phyloP scores from a whole-genome alignment of 192 early-diverging fungal species.

The Rhizoclosmatium globosum region DNA sequence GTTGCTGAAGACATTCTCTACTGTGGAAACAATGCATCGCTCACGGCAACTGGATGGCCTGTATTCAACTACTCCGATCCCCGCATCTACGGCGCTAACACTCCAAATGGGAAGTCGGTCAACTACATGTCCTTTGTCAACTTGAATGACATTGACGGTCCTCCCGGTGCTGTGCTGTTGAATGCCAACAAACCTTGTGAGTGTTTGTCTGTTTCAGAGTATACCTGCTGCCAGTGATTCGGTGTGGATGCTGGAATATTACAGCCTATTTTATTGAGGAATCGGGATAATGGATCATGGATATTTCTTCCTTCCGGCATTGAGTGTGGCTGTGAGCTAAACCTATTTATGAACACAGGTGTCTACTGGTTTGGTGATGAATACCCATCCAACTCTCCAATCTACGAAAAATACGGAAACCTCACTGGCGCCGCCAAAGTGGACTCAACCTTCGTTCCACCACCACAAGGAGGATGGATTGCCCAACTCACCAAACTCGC shows the following conservation, averaged over 20 bases:
- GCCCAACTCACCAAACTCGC: constrained; percentile 14
- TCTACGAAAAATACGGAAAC: constrained; percentile 36
- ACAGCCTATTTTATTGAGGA: no score
- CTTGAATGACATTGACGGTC: constrained; percentile 7
- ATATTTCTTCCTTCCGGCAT: background rate
- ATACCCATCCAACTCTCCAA: constrained; percentile 1
- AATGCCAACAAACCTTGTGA: constrained; percentile 21
- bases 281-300: no score
- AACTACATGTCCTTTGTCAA: constrained; percentile 15
- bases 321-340: background rate
- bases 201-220: constrained; percentile 1
- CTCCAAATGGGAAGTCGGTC: constrained; percentile 20
- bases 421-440: constrained; percentile 15
- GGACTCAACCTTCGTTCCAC: constrained; percentile 31
- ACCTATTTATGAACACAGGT: constrained; percentile 12
- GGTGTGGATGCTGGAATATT: background rate
- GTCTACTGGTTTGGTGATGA: constrained; percentile 36
- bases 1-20: constrained; percentile 45
- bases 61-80: constrained; percentile 48
- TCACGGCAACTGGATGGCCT: constrained; percentile 21
- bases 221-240: background rate
- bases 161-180: constrained; percentile 24
- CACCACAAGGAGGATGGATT: constrained; percentile 34
- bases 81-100: constrained; percentile 35
- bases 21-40: constrained; percentile 41